These are phyloP conservation scores for Cryptococcus sp. DNA, from an alignment of 1,284 basidiomycete genomes.

Conservation along the genomic window DNA sequence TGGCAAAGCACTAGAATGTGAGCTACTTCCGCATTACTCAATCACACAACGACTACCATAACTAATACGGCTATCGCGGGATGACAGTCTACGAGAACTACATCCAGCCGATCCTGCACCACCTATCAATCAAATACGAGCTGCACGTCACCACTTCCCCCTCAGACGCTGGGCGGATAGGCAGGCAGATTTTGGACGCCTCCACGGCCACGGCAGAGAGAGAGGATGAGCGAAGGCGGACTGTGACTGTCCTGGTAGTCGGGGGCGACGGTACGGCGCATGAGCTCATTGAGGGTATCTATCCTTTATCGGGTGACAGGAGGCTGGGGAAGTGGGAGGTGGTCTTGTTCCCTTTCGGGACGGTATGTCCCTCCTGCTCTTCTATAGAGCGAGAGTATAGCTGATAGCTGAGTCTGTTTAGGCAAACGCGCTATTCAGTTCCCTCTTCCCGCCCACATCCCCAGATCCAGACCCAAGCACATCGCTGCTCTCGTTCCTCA, in stretches of 20 bases:
- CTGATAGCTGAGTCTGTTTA: slow-evolving; percentile 12
- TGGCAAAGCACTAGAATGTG: slow-evolving; percentile 34
- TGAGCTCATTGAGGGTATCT: slow-evolving; percentile 71
- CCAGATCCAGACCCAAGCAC: slow-evolving; percentile 40
- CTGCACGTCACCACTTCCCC: slow-evolving; percentile 60
- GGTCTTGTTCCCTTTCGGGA: slow-evolving; percentile 70
- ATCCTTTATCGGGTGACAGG: slow-evolving; percentile 23
- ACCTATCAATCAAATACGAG: slow-evolving; percentile 44
- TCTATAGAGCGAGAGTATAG: slow-evolving; percentile 3
- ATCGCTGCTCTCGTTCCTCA: slow-evolving; percentile 25
- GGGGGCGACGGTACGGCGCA: slow-evolving; percentile 90
- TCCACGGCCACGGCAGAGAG: background rate
- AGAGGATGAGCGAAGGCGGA: slow-evolving; percentile 53
- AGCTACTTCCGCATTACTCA: slow-evolving; percentile 5
- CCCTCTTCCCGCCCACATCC: slow-evolving; percentile 61
- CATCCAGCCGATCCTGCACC: slow-evolving; percentile 66
- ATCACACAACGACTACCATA: too few relatives aligned
- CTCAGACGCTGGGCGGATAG: slow-evolving; percentile 64
- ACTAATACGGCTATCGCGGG: too few relatives aligned
- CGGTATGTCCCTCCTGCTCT: slow-evolving; percentile 47
- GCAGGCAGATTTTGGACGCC: slow-evolving; percentile 55
- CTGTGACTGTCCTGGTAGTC: slow-evolving; percentile 60
- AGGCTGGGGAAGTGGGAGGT: slow-evolving; percentile 45
- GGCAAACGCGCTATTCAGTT: slow-evolving; percentile 85
- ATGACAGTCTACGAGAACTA: slow-evolving; percentile 59